A percentile compares a stretch with the other conserved stretches of the same genome.
These are phyloP conservation scores for Polyrhizophydium stewartii DNA, from an alignment of 371 early-diverging fungal genomes.

Conservation along the genomic window DNA sequence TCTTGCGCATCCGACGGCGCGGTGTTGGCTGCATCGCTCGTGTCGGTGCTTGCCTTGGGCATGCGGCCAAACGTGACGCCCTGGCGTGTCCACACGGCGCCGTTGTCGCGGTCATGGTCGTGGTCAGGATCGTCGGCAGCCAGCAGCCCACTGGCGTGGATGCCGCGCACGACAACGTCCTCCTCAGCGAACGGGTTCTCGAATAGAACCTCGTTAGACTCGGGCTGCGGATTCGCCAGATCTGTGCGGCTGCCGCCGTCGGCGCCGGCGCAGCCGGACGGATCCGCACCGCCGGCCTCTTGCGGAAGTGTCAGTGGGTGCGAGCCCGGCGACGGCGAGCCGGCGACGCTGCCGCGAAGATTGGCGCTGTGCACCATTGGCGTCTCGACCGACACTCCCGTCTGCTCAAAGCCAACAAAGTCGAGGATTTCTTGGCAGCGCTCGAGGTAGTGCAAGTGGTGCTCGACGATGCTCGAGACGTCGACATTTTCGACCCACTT, in stretches of 20 bases:
- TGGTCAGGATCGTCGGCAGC: not conserved
- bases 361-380: no score
- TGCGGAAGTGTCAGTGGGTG: not conserved
- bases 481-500: slow-evolving; percentile 67
- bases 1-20: no score
- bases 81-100: not conserved
- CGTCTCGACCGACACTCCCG: no score
- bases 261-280: not conserved
- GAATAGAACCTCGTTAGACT: not conserved
- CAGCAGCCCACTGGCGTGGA: not conserved
- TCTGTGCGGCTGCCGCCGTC: not conserved
- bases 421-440: slow-evolving; percentile 20
- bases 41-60: no score
- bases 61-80: not conserved
- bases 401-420: slow-evolving; percentile 20
- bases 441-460: slow-evolving; percentile 69
- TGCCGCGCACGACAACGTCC: not conserved
- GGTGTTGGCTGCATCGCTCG: no score
- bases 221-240: no score
- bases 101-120: not conserved
- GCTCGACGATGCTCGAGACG: slow-evolving; percentile 66
- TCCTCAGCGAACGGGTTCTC: slow-evolving; percentile 2
- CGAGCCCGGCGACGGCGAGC: no score
- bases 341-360: no score
- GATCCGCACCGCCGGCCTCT: not conserved